phyloP scores from a whole-genome alignment of 2,329 filamentous ascomycete species.

The Calonectria naviculata region DNA sequence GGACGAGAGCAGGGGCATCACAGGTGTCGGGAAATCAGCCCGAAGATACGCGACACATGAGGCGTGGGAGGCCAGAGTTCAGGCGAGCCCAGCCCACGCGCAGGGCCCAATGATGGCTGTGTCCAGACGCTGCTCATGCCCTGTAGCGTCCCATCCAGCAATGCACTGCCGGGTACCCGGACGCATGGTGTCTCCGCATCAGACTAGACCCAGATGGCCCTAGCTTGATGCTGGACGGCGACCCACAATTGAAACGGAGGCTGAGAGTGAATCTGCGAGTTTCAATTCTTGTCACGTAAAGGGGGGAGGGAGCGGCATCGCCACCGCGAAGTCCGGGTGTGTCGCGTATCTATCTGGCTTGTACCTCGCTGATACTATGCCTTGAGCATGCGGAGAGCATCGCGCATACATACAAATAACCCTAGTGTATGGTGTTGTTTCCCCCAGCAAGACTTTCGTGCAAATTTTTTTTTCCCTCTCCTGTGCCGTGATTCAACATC shows the following conservation, averaged over 20 bases:
- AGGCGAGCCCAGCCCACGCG: not conserved
- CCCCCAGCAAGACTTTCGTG: not conserved
- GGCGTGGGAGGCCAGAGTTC: not conserved
- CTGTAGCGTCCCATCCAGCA: not conserved
- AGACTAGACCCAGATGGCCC: not conserved
- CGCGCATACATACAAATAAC: slow-evolving; percentile 4
- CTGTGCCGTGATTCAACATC: not conserved
- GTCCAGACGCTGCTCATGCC: not conserved
- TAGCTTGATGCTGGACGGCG: not conserved
- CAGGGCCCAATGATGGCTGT: not conserved
- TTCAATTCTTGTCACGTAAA: slow-evolving; percentile 16
- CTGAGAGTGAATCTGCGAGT: slow-evolving; percentile 1
- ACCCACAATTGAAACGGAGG: slow-evolving; percentile 18
- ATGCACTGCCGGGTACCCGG: not conserved
- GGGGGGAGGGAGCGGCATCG: not conserved
- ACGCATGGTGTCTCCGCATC: not conserved
- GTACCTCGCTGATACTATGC: not conserved
- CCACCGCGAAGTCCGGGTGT: not conserved
- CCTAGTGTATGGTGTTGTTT: not conserved
- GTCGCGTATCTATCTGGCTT: not conserved
- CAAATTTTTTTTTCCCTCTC: not conserved
- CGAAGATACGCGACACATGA: not conserved
- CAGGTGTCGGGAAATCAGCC: not conserved
- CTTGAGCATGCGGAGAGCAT: not conserved
- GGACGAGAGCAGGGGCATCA: not conserved